Base-by-base conservation (phyloP, 192 early-diverging fungal species). In the Mortierella antarctica region DNA sequence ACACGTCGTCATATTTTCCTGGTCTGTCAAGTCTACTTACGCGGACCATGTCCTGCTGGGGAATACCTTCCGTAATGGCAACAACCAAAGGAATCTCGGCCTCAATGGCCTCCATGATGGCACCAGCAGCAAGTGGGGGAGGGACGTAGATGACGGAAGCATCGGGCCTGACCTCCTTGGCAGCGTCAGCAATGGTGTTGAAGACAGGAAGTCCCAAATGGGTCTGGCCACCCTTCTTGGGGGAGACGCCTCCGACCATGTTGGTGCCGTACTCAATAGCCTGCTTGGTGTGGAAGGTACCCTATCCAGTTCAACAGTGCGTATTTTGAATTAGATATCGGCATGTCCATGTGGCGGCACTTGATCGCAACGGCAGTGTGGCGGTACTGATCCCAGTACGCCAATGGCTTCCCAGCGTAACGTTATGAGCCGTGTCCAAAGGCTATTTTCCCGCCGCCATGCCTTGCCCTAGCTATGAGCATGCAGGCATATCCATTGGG, bases 251-350 rank as follows among this genome's bases (percentile, higher is more conserved):
- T 72, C 98, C 98, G 52, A 99, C 94, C 90, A 99, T 93, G 73
- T 98, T 97, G 69, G 98, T 98, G 70, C 98, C 98, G 83, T 99
- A 99, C 71, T 93, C 97, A 82, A 99, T 95, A 45, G 98, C 98
- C 86, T 99, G 96, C 83, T 96, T 90, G 55, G 97, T 95, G 88
- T 99, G 98, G 91, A 99, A 99, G 39, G 98, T 99, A 62, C 97
- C 98, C 96, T 94, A 82, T 23, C 50, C 17, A 61, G 18, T 15
- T 12, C 14, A 48, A 68, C 2, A 44, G 12, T 18, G 3, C 31
- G 3, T 15, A 51, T 0, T 5, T 56, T 54, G 15, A 0, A 23
- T 56, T 56, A 56, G 54, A 56, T 6, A 56, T 23, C 54, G 54
- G 31, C 31, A 31, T n/a, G n/a, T 31, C 31, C 31, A 31, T 31